Percentiles rank a stretch among this genome's conserved stretches.
Conservation (phyloP, 1,284 basidiomycete genomes). For the Ustilago cynodontis region DNA sequence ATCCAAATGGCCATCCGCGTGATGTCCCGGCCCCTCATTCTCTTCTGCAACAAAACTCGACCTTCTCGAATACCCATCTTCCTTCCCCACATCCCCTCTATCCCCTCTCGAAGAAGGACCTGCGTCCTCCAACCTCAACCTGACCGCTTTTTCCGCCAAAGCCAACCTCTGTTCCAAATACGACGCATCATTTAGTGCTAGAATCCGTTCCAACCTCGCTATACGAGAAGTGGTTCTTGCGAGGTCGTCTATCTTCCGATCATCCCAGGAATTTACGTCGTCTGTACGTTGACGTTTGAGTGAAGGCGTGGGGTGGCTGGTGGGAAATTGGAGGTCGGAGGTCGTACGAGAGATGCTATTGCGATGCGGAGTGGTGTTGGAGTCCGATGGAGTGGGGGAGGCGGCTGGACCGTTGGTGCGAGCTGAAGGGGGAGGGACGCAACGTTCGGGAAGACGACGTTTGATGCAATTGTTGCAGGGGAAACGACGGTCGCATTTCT, state of each 20-base stretch:
- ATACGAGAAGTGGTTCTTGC: constrained; percentile 46
- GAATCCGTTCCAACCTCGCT: constrained; percentile 42
- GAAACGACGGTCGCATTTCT: constrained; percentile 56
- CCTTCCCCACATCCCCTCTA: constrained; percentile 2
- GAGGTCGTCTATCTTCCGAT: constrained; percentile 42
- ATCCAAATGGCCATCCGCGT: constrained; percentile 45
- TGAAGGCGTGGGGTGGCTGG: constrained; percentile 3
- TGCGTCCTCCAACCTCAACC: constrained; percentile 32
- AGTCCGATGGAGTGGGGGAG: constrained; percentile 35
- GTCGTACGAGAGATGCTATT: constrained; percentile 31
- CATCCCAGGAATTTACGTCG: constrained; percentile 38
- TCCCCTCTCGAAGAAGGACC: constrained; percentile 5
- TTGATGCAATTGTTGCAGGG: constrained; percentile 60
- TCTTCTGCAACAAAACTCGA: constrained; percentile 44
- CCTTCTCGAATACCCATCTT: constrained; percentile 20
- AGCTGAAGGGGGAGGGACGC: constrained; percentile 46
- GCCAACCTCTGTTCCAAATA: constrained; percentile 49
- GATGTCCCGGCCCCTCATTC: constrained; percentile 37
- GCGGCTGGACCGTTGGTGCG: constrained; percentile 13
- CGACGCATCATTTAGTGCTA: constrained; percentile 39
- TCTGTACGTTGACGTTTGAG: constrained; percentile 29
- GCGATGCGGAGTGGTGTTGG: constrained; percentile 21
- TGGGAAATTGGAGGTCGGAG: constrained; percentile 26
- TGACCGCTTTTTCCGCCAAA: constrained; percentile 46
- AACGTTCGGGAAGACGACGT: constrained; percentile 47